Conservation (phyloP, 495 filamentous ascomycete species). For the Usnea hakonensis region DNA sequence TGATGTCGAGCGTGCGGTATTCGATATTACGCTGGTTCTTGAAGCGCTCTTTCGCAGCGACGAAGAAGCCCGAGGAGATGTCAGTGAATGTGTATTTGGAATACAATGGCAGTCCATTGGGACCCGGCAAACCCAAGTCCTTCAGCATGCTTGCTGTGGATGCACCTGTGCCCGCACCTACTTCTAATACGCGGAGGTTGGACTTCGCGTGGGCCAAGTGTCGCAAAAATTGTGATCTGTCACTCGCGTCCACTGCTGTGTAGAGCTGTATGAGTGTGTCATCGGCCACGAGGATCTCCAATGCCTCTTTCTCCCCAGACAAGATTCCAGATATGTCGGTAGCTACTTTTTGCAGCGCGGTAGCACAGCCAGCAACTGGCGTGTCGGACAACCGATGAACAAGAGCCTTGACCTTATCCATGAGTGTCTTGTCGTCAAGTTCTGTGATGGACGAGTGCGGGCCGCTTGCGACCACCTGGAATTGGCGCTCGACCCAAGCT, state of each 20-base stretch:
- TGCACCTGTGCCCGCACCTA: conserved; percentile 26
- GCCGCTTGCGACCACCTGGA: background rate
- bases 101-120: conserved; percentile 21
- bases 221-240: conserved; percentile 11
- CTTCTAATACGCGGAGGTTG: conserved; percentile 36
- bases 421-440: background rate
- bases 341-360: background rate
- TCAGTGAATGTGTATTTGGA: conserved; percentile 36
- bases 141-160: conserved; percentile 30
- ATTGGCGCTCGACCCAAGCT: background rate
- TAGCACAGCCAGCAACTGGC: background rate
- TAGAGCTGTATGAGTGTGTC: conserved; percentile 23
- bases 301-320: background rate
- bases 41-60: conserved; percentile 32
- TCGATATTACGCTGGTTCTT: conserved; percentile 32
- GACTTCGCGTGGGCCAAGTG: conserved; percentile 34
- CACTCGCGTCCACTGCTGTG: conserved; percentile 8
- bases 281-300: conserved; percentile 23
- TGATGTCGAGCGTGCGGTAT: conserved; percentile 42
- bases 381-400: background rate
- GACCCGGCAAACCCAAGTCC: conserved; percentile 27
- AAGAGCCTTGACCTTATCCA: background rate
- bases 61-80: conserved; percentile 43
- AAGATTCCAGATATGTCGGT: background rate
- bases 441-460: background rate